Base-by-base conservation (phyloP, 1,284 basidiomycete genomes). In the Naganishia cerealis region DNA sequence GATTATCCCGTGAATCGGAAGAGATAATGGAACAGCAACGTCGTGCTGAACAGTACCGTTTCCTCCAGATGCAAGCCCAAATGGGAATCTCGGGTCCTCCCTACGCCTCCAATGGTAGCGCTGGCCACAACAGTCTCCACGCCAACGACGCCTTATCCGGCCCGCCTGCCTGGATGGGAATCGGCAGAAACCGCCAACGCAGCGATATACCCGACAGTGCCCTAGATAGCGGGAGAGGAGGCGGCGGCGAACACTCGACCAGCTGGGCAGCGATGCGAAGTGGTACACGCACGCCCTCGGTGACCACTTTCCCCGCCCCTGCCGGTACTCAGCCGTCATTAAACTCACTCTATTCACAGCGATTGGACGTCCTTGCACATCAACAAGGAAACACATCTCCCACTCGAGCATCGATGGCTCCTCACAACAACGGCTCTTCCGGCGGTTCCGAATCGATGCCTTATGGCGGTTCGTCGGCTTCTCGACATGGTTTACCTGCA, bases 21-120 rank as follows among this genome's bases (percentile, higher is more conserved):
- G 61, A 63, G 26, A 63, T 63, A 13, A 29, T 63, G 61, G 61
- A 63, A 53, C 61, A 63, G n/a, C 61, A 63, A 40, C 61, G 61
- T 16, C 50, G 61, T n/a, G 61, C 61, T 12, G 61, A 63, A 39
- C 61, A 63, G 36, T 63, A 63, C 39, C 61, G 61, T 24, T 63
- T 40, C 21, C 50, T 63, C 3, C 61, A 63, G 26, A 63, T 63
- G 50, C 61, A 63, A 52, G 50, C 61, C 6, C 50, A 53, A 24
- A 29, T 63, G 61, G 21, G 36, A 21, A 21, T 29, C 24, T 24
- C 15, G 46, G 46, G 46, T 38, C 38, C 66, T 48, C 36, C 46
- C 7, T 40, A 39, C 46, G 43, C 56, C 13, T 16, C 42, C 5
- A 24, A 55, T 26, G 55, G 57, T 8, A 26, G 40, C 18, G 36